Evolutionary conservation across 805 yeast species (phyloP).

Genomic region (Metschnikowia dekortorum): DNA sequence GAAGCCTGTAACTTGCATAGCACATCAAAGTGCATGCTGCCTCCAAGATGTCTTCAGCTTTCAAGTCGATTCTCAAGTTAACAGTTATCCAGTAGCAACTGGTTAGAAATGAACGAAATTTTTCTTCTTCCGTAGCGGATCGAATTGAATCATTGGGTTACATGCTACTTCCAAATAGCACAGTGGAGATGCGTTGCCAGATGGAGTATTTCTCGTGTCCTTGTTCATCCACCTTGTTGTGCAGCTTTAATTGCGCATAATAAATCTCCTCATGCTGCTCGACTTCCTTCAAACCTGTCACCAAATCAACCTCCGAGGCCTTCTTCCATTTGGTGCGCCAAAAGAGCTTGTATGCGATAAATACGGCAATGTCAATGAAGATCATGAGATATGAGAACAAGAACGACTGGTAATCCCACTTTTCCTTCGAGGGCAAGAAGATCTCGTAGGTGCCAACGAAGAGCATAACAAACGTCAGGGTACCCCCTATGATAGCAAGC

Average conservation of each 20-base stretch:
- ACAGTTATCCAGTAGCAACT: too few relatives aligned
- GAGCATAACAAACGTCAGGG: slow-evolving; percentile 14
- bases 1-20: too few relatives aligned
- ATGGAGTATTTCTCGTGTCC: slow-evolving; percentile 19
- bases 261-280: slow-evolving; percentile 34
- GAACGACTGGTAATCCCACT: slow-evolving; percentile 13
- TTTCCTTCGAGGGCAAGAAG: slow-evolving; percentile 12
- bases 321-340: slow-evolving; percentile 14
- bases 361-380: slow-evolving; percentile 15
- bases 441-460: slow-evolving; percentile 16
- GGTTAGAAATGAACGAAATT: too few relatives aligned
- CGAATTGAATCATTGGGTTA: neutral
- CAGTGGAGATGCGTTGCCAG: slow-evolving; percentile 15
- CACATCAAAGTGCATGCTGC: too few relatives aligned
- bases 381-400: slow-evolving; percentile 18
- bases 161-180: slow-evolving; percentile 27
- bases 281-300: slow-evolving; percentile 33
- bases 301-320: slow-evolving; percentile 20
- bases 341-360: slow-evolving; percentile 13
- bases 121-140: too few relatives aligned
- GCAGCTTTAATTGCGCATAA: slow-evolving; percentile 17
- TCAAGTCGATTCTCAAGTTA: too few relatives aligned
- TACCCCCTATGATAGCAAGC: slow-evolving; percentile 23
- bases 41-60: too few relatives aligned
- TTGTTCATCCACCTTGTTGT: slow-evolving; percentile 12